phyloP scores from a whole-genome alignment of 352 stramenopile genomes.

The Phytophthora litchii region DNA sequence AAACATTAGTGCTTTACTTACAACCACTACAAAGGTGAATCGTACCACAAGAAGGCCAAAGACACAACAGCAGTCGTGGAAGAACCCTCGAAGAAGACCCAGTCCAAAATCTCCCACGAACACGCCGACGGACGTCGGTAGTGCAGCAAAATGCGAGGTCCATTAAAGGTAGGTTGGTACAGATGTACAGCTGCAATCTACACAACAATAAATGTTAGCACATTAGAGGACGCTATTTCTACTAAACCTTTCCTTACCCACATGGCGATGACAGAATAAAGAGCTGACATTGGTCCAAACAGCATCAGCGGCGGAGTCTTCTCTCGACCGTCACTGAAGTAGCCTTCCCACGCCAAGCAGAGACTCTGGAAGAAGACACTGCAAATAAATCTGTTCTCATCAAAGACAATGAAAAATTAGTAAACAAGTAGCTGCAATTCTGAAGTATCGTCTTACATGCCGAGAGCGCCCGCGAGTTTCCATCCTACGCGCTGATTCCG shows the following conservation, averaged over 20 bases:
- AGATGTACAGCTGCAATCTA: conserved; percentile 59
- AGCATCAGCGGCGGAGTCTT: conserved; percentile 60
- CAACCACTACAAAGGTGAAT: neutral
- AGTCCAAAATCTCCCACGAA: conserved; percentile 73
- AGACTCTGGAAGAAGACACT: conserved; percentile 60
- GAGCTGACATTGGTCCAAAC: conserved; percentile 43
- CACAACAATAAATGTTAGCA: neutral
- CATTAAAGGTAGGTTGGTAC: conserved; percentile 62
- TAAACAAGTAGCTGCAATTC: neutral
- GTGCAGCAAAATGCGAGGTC: conserved; percentile 61
- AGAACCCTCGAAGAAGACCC: conserved; percentile 69
- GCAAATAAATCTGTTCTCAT: conserved; percentile 47
- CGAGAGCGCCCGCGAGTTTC: conserved; percentile 60
- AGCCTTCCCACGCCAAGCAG: conserved; percentile 53
- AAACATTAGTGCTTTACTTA: neutral
- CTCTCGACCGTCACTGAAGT: conserved; percentile 47
- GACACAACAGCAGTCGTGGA: conserved; percentile 47
- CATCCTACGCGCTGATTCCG: conserved; percentile 61
- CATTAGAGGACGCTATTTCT: neutral
- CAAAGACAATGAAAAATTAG: conserved; percentile 1
- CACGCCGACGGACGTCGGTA: conserved; percentile 52
- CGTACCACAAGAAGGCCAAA: conserved; percentile 65
- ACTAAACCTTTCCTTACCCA: conserved; percentile 40
- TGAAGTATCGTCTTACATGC: conserved; percentile 42
- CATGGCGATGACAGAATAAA: conserved; percentile 61